Conservation (phyloP, 1,284 basidiomycete genomes). For the Takashimella koratensis region DNA sequence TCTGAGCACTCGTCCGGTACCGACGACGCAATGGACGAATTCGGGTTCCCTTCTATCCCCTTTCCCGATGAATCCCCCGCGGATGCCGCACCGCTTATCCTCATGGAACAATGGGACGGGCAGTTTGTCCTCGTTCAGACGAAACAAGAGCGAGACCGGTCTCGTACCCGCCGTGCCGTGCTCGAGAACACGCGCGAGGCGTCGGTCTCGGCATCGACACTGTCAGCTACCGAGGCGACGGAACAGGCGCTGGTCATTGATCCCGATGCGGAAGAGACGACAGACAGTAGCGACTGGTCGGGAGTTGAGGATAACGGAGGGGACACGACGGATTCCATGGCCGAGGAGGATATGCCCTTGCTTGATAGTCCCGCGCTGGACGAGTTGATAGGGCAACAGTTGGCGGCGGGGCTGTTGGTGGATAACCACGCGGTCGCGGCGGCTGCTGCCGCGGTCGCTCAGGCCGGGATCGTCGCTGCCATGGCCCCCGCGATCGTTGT, state of each 20-base stretch:
- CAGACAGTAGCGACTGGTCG: constrained; percentile 31
- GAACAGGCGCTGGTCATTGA: constrained; percentile 39
- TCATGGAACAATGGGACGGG: constrained; percentile 49
- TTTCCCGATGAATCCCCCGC: constrained; percentile 11
- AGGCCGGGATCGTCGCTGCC: neutral
- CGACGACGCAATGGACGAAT: constrained; percentile 42
- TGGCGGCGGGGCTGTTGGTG: constrained; percentile 5
- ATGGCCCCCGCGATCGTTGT: constrained; percentile 20
- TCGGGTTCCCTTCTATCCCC: constrained; percentile 36
- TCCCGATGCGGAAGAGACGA: constrained; percentile 34
- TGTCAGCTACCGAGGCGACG: constrained; percentile 34
- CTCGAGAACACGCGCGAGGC: constrained; percentile 9
- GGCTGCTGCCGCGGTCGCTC: constrained; percentile 2
- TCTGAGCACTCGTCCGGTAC: constrained; percentile 29
- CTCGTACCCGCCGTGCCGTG: constrained; percentile 13
- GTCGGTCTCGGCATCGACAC: constrained; percentile 26
- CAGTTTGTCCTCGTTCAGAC: constrained; percentile 45
- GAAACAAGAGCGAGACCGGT: constrained; percentile 26
- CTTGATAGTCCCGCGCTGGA: constrained; percentile 42
- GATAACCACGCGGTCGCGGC: neutral
- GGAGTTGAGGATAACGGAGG: constrained; percentile 37
- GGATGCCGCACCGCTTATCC: constrained; percentile 29
- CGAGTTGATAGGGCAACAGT: constrained; percentile 34
- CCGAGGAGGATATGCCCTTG: constrained; percentile 48
- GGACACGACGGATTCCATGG: constrained; percentile 48